Evolutionary conservation across 352 stramenopile species (phyloP).

Genomic region (Thalassiosira livingstoniorum): DNA sequence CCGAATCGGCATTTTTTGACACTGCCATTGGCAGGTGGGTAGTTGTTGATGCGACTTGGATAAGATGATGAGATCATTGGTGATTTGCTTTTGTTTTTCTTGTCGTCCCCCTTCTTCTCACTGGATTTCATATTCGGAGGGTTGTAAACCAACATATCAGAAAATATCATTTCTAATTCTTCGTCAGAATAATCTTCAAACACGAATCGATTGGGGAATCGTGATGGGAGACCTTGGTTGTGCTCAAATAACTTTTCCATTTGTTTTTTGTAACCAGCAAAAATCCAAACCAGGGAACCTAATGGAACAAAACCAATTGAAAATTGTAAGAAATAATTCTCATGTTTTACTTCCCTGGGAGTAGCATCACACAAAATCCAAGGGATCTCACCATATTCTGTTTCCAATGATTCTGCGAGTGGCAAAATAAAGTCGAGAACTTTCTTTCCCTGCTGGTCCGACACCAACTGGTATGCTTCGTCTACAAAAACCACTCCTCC

Average conservation of each 20-base stretch:
- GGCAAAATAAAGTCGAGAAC: slow-evolving; percentile 50
- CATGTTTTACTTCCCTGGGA: too few relatives aligned
- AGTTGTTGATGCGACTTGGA: neutral
- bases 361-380: too few relatives aligned
- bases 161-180: slow-evolving; percentile 87
- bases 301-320: neutral
- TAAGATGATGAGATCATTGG: neutral
- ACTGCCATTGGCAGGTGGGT: neutral
- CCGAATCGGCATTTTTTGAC: slow-evolving; percentile 31
- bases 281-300: slow-evolving; percentile 74
- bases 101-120: slow-evolving; percentile 4
- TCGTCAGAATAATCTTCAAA: slow-evolving; percentile 92
- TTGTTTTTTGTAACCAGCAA: slow-evolving; percentile 92
- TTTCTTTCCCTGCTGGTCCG: slow-evolving; percentile 54
- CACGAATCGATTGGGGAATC: slow-evolving; percentile 86
- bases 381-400: slow-evolving; percentile 33
- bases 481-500: slow-evolving; percentile 94
- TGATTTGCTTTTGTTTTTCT: slow-evolving; percentile 25
- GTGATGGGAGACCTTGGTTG: slow-evolving; percentile 89
- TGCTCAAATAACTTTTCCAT: slow-evolving; percentile 92
- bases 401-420: slow-evolving; percentile 41
- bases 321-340: too few relatives aligned
- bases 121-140: slow-evolving; percentile 9
- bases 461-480: slow-evolving; percentile 91
- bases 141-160: slow-evolving; percentile 42